phyloP scores from a whole-genome alignment of 2,329 filamentous ascomycete species.

The Cordyceps fumosorosea region DNA sequence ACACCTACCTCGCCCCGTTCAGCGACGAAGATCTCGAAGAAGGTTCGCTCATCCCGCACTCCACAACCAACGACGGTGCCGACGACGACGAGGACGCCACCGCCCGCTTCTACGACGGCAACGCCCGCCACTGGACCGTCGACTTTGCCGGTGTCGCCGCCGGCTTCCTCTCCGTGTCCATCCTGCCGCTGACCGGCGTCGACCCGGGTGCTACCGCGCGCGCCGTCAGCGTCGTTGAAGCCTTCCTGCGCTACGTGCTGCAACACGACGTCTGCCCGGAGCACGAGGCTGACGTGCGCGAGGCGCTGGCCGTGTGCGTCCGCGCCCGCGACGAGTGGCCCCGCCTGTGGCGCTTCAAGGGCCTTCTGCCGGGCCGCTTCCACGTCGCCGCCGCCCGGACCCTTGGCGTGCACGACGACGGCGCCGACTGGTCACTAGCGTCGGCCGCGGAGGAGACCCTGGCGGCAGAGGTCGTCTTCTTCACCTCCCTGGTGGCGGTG shows the following conservation, averaged over 20 bases:
- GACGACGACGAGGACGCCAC: conserved; percentile 32
- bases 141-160: conserved; percentile 75
- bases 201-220: conserved; percentile 46
- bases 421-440: conserved; percentile 26
- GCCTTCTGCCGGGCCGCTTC: conserved; percentile 66
- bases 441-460: conserved; percentile 26
- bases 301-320: conserved; percentile 61
- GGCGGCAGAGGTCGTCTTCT: conserved; percentile 33
- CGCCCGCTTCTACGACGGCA: conserved; percentile 42
- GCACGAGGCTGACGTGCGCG: conserved; percentile 58
- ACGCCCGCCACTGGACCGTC: conserved; percentile 59
- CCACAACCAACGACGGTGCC: neutral
- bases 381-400: conserved; percentile 68
- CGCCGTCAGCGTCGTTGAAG: conserved; percentile 64
- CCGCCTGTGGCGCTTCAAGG: conserved; percentile 44
- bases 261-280: conserved; percentile 84
- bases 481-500: conserved; percentile 36
- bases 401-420: conserved; percentile 40
- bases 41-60: conserved; percentile 39
- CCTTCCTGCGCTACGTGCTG: conserved; percentile 83
- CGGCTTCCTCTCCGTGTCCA: conserved; percentile 64
- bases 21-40: conserved; percentile 54
- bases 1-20: conserved; percentile 51
- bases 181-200: conserved; percentile 51
- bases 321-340: conserved; percentile 61